These are phyloP conservation scores for Monosporascus cannonballus DNA, from an alignment of 2,329 filamentous ascomycete genomes.

Conservation along the genomic window DNA sequence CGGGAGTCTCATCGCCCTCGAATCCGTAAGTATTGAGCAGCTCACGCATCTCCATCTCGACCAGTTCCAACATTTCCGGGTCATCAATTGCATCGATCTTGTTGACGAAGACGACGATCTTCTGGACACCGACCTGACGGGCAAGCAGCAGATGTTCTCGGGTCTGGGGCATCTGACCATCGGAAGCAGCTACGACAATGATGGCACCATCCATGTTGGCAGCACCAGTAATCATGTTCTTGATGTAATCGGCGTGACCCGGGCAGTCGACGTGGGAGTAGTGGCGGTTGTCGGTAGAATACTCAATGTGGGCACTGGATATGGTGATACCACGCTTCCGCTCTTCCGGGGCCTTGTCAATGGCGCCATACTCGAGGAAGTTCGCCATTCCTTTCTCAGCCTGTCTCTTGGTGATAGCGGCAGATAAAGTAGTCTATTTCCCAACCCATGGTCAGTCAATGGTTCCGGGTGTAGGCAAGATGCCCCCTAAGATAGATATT, in stretches of 20 bases:
- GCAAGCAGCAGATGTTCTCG: conserved; percentile 96
- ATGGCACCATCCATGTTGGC: conserved; percentile 99
- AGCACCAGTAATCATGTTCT: conserved; percentile 99
- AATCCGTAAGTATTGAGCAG: conserved; percentile 89
- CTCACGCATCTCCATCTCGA: conserved; percentile 99
- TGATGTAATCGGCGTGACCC: conserved; percentile 99
- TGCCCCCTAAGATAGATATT: conserved; percentile 4
- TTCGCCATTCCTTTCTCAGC: conserved; percentile 87
- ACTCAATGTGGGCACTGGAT: conserved; percentile 97
- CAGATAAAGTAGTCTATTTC: conserved; percentile 86
- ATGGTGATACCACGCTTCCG: conserved; percentile 99
- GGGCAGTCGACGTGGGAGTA: conserved; percentile 99
- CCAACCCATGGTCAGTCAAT: conserved; percentile 11
- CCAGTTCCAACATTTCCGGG: conserved; percentile 98
- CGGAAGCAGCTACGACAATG: conserved; percentile 95
- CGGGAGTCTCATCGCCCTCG: conserved; percentile 95
- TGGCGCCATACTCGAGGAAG: conserved; percentile 96
- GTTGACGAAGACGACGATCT: conserved; percentile 99
- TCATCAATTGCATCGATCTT: conserved; percentile 97
- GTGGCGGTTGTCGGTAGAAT: conserved; percentile 87
- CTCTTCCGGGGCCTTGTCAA: conserved; percentile 99
- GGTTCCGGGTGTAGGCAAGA: conserved; percentile 3
- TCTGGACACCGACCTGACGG: conserved; percentile 96
- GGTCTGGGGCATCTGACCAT: conserved; percentile 99
- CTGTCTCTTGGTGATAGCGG: conserved; percentile 97